phyloP scores from a whole-genome alignment of 192 early-diverging fungal species.

The Rhizophagus clarus region DNA sequence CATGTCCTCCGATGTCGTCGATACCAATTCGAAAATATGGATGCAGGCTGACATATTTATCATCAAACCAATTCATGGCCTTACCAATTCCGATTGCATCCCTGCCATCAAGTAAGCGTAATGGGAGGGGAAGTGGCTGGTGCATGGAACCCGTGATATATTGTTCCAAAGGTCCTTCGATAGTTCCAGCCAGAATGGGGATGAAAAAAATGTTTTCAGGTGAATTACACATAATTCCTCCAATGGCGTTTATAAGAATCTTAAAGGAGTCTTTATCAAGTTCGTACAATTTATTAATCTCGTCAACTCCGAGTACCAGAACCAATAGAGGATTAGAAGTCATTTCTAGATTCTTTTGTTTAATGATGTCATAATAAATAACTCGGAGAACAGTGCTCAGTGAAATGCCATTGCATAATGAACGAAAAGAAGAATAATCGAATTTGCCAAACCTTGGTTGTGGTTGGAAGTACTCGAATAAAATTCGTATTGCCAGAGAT shows the following conservation, averaged over 20 bases:
- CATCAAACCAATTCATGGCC: too few species aligned
- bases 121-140: not conserved
- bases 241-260: not conserved
- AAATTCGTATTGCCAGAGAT: not conserved
- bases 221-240: not conserved
- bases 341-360: too few species aligned
- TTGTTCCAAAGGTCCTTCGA: not conserved
- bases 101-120: too few species aligned
- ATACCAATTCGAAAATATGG: too few species aligned
- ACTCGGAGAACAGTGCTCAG: too few species aligned
- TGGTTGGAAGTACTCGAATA: not conserved
- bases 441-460: not conserved
- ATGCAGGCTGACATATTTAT: too few species aligned
- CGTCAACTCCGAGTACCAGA: not conserved
- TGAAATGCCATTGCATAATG: too few species aligned
- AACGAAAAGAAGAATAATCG: too few species aligned
- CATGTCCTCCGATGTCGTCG: too few species aligned
- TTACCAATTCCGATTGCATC: too few species aligned
- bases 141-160: slow-evolving; percentile 4
- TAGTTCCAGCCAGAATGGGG: not conserved
- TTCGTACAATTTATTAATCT: not conserved
- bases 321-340: too few species aligned
- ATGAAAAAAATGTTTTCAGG: slow-evolving; percentile 7
- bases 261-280: not conserved
- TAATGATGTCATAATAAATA: too few species aligned